Evolutionary conservation across 2,329 filamentous ascomycete genomes (phyloP).

Genomic region (Colletotrichum musae): DNA sequence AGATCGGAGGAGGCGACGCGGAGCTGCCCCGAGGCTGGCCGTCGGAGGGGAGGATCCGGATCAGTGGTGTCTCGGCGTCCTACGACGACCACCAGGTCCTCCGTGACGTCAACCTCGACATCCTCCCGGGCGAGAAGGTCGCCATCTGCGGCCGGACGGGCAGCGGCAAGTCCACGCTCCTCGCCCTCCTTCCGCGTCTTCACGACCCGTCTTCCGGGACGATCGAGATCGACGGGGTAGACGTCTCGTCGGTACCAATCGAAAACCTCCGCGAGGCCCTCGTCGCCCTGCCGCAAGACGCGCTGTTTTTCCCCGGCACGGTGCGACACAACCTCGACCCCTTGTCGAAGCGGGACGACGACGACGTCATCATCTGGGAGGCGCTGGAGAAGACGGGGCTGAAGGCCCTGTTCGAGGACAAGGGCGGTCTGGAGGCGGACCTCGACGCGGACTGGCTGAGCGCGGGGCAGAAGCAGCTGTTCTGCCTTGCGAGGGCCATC

Average conservation of each 20-base stretch:
- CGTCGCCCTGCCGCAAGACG: slow-evolving; percentile 65
- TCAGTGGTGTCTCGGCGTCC: slow-evolving; percentile 9
- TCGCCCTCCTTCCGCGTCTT: slow-evolving; percentile 62
- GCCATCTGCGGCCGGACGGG: slow-evolving; percentile 62
- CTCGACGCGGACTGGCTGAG: slow-evolving; percentile 51
- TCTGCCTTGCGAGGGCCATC: slow-evolving; percentile 51
- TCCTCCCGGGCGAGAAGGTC: slow-evolving; percentile 53
- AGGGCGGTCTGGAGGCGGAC: slow-evolving; percentile 55
- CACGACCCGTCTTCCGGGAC: slow-evolving; percentile 57
- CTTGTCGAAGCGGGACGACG: slow-evolving; percentile 52
- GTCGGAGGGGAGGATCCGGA: neutral
- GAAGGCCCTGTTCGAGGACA: slow-evolving; percentile 54
- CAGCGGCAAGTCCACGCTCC: slow-evolving; percentile 53
- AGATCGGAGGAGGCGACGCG: slow-evolving; percentile 17
- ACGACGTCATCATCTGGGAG: slow-evolving; percentile 52
- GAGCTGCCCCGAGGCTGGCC: neutral
- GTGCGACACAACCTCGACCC: slow-evolving; percentile 67
- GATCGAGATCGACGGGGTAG: slow-evolving; percentile 61
- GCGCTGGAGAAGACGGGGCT: slow-evolving; percentile 64
- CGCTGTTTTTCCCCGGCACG: slow-evolving; percentile 63
- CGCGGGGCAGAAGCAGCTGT: slow-evolving; percentile 51
- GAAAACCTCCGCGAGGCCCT: slow-evolving; percentile 49
- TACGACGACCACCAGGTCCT: slow-evolving; percentile 44
- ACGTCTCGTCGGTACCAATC: slow-evolving; percentile 47
- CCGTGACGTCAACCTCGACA: slow-evolving; percentile 47